phyloP scores from a whole-genome alignment of 2,329 filamentous ascomycete species.

The Colletotrichum nymphaeae region DNA sequence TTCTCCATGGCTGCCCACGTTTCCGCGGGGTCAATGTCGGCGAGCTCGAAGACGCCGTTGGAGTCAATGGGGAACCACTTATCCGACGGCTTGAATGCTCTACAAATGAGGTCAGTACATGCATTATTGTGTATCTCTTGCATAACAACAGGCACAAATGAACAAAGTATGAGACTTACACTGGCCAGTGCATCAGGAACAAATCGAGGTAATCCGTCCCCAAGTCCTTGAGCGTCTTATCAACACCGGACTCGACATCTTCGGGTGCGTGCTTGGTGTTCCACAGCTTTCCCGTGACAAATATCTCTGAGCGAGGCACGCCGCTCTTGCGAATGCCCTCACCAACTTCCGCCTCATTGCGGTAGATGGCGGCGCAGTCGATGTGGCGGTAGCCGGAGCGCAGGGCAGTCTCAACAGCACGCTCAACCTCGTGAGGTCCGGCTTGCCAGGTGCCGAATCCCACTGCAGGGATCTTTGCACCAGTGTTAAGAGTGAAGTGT shows the following conservation, averaged over 20 bases:
- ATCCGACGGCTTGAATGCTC: conserved; percentile 65
- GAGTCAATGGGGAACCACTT: conserved; percentile 55
- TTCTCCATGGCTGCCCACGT: conserved; percentile 54
- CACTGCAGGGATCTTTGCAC: conserved; percentile 37
- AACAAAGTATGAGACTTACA: conserved; percentile 36
- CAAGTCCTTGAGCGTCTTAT: conserved; percentile 61
- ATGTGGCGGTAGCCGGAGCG: conserved; percentile 57
- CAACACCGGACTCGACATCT: conserved; percentile 59
- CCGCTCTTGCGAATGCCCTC: conserved; percentile 53
- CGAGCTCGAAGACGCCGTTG: conserved; percentile 74
- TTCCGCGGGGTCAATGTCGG: conserved; percentile 57
- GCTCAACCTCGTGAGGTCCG: conserved; percentile 55
- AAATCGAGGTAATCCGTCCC: conserved; percentile 64
- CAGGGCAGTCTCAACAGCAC: conserved; percentile 60
- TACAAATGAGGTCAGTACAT: conserved; percentile 40
- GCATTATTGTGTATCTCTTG: background rate
- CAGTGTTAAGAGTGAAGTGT: conserved; percentile 38
- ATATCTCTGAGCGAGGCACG: conserved; percentile 52
- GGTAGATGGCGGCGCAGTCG: conserved; percentile 60
- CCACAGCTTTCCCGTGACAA: conserved; percentile 72
- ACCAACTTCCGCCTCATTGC: conserved; percentile 56
- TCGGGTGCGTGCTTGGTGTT: conserved; percentile 64
- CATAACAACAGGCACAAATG: no score
- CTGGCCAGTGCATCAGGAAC: conserved; percentile 63
- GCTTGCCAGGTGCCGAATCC: conserved; percentile 41